phyloP scores from a whole-genome alignment of 2,329 filamentous ascomycete species.

The Alternaria conjuncta region DNA sequence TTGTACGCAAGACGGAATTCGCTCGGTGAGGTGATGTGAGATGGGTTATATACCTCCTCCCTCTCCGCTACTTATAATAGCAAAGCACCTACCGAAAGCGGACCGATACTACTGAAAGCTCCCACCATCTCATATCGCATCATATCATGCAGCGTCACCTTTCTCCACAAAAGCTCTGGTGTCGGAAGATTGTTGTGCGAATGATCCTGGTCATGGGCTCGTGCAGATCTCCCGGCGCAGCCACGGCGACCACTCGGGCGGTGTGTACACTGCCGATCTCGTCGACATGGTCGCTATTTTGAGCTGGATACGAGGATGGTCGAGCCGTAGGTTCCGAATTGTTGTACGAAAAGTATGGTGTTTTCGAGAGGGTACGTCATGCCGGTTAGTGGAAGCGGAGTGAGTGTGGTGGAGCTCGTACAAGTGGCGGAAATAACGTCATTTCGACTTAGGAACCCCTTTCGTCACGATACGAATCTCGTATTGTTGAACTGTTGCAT shows the following conservation, averaged over 20 bases:
- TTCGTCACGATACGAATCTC: not conserved
- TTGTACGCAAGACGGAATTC: no score
- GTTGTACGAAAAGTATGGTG: not conserved
- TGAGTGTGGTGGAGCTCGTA: not conserved
- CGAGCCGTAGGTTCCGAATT: not conserved
- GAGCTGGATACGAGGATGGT: not conserved
- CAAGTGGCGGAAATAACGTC: not conserved
- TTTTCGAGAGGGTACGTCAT: not conserved
- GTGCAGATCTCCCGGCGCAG: constrained; percentile 8
- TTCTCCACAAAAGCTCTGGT: not conserved
- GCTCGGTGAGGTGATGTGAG: no score
- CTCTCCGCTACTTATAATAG: not conserved
- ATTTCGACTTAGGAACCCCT: not conserved
- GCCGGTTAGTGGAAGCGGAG: not conserved
- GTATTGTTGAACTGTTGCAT: not conserved
- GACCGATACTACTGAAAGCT: not conserved
- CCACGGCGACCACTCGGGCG: constrained; percentile 1
- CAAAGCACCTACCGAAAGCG: not conserved
- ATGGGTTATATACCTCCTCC: not conserved
- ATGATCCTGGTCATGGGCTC: not conserved
- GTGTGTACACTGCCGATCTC: not conserved
- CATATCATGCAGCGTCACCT: not conserved
- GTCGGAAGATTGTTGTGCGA: not conserved
- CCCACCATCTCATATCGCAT: not conserved
- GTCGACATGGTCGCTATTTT: not conserved